Evolutionary conservation across 2,329 filamentous ascomycete genomes (phyloP), one percentile per base, ranked within the genome.

Genomic region (Fusarium nurragi): DNA sequence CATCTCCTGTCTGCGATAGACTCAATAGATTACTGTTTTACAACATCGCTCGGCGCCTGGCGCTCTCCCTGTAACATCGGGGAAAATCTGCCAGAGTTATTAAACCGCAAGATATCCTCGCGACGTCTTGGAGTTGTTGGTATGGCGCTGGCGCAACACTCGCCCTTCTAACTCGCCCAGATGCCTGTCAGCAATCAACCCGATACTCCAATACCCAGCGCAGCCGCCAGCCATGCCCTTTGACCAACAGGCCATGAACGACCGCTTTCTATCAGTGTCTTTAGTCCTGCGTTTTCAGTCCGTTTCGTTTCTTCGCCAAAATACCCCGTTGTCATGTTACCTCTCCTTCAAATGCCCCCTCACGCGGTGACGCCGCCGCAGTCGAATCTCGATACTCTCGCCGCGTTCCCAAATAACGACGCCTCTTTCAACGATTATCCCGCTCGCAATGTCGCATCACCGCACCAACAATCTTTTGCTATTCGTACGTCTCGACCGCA

Each of bases 331-430:
- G 71, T 71, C 70, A 85, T 85, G 82, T 77, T 84, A 60, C 81
- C 83, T 65, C 77, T 82, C 63, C 74, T 84, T 58, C 83, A 85
- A 73, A 80, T 79, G 78, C 80, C 82, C 79, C 82, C 77, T 73
- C 77, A 75, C 68, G 77, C 78, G 80, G 81, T 83, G 80, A 81
- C 79, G 56, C 75, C 77, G 49, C 75, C 76, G 41, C 76, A 77
- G 59, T 74, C 76, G 54, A 78, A 77, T 57, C 73, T 78, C 68
- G 77, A 81, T 60, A 66, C 75, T 43, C 73, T 76, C 49, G 71
- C 71, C 45, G 40, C 60, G 14, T 63, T 69, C 37, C 47, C 54
- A 51, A 58, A 46, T 40, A 53, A 68, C 52, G 64, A 70, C 44
- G 40, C 53, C 30, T 55, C 63, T 30, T 41, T 65, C 36, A 57